These are phyloP conservation scores for Trichoderma sp. DNA, from an alignment of 2,329 filamentous ascomycete species.

Conservation along the genomic window DNA sequence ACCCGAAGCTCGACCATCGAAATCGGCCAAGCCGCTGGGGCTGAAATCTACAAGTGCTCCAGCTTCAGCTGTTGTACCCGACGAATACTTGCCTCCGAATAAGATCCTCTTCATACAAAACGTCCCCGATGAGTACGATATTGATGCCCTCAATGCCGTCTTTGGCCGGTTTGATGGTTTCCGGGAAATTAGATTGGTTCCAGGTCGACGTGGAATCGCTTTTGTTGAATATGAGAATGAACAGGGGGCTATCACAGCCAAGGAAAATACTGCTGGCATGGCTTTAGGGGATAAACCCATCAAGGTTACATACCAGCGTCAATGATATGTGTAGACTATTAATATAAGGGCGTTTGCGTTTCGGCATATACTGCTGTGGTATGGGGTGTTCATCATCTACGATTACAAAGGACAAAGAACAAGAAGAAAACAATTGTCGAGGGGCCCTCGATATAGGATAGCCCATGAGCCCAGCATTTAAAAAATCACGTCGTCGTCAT, in stretches of 20 bases:
- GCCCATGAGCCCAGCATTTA: conserved; percentile 38
- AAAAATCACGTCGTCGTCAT: conserved; percentile 86
- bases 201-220: conserved; percentile 81
- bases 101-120: conserved; percentile 95
- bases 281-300: conserved; percentile 73
- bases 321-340: conserved; percentile 47
- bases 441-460: neutral
- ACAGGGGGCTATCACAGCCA: conserved; percentile 84
- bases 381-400: neutral
- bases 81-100: conserved; percentile 96
- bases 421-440: conserved; percentile 12
- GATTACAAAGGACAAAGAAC: conserved; percentile 12
- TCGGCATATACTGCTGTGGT: neutral
- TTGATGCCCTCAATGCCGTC: conserved; percentile 73
- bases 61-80: conserved; percentile 75
- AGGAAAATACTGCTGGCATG: conserved; percentile 89
- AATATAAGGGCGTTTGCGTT: conserved; percentile 5
- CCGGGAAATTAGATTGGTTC: conserved; percentile 86
- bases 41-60: conserved; percentile 73
- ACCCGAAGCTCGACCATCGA: conserved; percentile 58
- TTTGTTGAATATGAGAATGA: conserved; percentile 97
- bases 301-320: conserved; percentile 94
- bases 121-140: conserved; percentile 80
- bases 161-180: conserved; percentile 93
- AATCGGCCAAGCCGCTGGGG: conserved; percentile 59